These are phyloP conservation scores for Eucalyptus guilfoylei DNA, from an alignment of 345 rosid genomes.

Conservation along the genomic window DNA sequence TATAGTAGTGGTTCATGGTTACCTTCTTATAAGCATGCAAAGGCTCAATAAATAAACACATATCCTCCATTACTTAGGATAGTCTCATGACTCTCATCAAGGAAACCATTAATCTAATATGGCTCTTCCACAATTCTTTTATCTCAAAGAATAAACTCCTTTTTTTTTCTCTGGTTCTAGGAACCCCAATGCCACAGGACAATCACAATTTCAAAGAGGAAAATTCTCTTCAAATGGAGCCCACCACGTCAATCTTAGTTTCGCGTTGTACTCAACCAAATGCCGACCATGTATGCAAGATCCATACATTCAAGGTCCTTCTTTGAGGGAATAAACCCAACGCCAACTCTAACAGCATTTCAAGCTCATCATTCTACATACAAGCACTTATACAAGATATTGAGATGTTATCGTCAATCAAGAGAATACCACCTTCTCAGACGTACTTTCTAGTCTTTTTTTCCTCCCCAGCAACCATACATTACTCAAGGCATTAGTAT, in stretches of 20 bases:
- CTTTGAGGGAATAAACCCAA: not conserved
- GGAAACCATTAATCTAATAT: not conserved
- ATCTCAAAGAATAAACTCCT: not conserved
- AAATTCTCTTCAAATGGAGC: not conserved
- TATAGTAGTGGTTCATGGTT: not conserved
- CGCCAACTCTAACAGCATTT: not conserved
- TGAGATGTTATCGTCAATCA: not conserved
- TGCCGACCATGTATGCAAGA: not conserved
- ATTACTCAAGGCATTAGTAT: not conserved
- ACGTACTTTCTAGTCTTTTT: not conserved
- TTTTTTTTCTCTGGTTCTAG: not conserved
- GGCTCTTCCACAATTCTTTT: not conserved
- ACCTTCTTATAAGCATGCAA: not conserved
- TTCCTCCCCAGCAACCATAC: not conserved
- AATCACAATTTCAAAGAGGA: not conserved
- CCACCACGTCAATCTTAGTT: not conserved
- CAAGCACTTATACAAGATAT: not conserved
- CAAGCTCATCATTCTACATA: not conserved
- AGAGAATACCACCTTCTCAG: not conserved
- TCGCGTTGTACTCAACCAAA: not conserved
- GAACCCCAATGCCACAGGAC: not conserved
- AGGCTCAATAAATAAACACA: not conserved
- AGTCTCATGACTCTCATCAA: not conserved
- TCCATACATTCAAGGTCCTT: not conserved
- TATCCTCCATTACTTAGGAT: not conserved